Base-by-base conservation (phyloP, 345 rosid species). In the Luvunga scandens region DNA sequence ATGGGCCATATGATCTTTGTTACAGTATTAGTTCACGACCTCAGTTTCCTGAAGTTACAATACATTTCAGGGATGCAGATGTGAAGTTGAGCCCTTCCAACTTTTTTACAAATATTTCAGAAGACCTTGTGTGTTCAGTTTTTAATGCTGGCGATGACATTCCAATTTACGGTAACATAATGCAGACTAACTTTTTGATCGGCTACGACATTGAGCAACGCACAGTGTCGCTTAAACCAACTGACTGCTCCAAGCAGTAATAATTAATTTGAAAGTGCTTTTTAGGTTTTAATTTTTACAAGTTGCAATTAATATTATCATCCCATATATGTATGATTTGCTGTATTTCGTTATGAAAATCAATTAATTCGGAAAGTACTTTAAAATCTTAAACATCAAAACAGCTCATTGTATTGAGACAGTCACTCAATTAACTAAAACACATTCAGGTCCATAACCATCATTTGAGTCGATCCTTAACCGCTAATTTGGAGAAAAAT, bases 101-200 rank as follows among this genome's bases (percentile, higher is more conserved):
- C 69, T 13, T 75, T 6, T 91, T 92, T 75, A 18, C 85, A 12
- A 45, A 9, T 45, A 9, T 84, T 24, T 67, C 79, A 0, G 60
- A 82, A 0, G 77, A 60, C 0, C 73, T 82, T 36, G 64, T 68
- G 18, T 91, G 94, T 69, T 85, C 88, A 12, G 71, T 90, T 9
- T 83, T 91, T 1, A 22, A 0, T 1, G 38, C 79, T 3, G 14
- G 0, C 7, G 1, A 69, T 2, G 18, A 7, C 8, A 2, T 28
- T 0, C 70, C 88, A 7, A 80, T 90, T 24, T 88, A 69, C 19
- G 91, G 91, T 0, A 90, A 92, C 68, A 27, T 84, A 56, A 73
- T 84, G 7, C 94, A 90, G 72, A 66, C 72, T 76, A 83, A 92
- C 75, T 86, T 85, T 80, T 82, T 87, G 81, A 71, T 92, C 14